These are phyloP conservation scores for Pythium myriotylum DNA, from an alignment of 352 stramenopile genomes.

Conservation along the genomic window DNA sequence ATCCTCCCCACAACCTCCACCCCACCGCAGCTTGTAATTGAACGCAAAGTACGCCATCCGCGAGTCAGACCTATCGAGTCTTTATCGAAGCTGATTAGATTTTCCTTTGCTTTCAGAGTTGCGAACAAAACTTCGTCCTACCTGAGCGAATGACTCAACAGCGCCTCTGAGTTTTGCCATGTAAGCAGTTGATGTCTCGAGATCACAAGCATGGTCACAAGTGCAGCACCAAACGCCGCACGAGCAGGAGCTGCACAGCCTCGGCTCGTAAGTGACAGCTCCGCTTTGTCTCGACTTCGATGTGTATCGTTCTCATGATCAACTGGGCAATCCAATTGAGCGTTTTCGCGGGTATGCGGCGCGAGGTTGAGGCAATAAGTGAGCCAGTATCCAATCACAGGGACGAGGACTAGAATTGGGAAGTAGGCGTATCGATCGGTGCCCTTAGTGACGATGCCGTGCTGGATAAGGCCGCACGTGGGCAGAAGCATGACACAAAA, in stretches of 20 bases:
- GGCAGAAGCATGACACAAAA: constrained; percentile 57
- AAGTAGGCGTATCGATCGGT: constrained; percentile 76
- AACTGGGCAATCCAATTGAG: too few species aligned
- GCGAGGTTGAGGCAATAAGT: constrained; percentile 17
- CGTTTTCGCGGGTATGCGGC: too few species aligned
- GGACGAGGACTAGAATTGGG: constrained; percentile 42
- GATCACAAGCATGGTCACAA: constrained; percentile 2
- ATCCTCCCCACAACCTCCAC: constrained; percentile 6
- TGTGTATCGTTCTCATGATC: too few species aligned
- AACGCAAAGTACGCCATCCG: constrained; percentile 27
- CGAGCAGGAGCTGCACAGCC: background rate
- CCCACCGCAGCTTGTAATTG: background rate
- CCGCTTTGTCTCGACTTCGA: background rate
- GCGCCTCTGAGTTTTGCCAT: constrained; percentile 27
- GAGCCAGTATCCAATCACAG: constrained; percentile 34
- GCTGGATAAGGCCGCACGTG: constrained; percentile 66
- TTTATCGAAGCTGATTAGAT: background rate
- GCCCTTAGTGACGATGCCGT: constrained; percentile 58
- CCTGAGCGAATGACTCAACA: constrained; percentile 17
- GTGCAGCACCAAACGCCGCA: background rate
- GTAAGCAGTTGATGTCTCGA: constrained; percentile 18
- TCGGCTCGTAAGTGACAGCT: background rate
- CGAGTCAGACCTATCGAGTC: constrained; percentile 39
- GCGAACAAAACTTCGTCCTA: background rate
- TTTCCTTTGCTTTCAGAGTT: background rate